Evolutionary conservation across 1,284 basidiomycete genomes (phyloP).

Genomic region (Vanrija humicola): DNA sequence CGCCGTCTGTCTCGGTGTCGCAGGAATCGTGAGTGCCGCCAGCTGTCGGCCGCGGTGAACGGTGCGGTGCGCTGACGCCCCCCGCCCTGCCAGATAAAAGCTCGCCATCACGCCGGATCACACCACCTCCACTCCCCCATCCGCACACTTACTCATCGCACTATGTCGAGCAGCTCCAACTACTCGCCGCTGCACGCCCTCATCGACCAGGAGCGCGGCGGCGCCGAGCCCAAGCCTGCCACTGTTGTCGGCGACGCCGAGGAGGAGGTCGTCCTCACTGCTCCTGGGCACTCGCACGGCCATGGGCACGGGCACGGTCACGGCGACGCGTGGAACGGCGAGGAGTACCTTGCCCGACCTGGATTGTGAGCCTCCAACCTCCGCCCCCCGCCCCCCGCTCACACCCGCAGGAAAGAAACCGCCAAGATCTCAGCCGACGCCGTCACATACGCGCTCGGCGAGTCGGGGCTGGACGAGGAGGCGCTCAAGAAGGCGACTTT

Average conservation of each 20-base stretch:
- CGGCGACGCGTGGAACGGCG: conserved; percentile 32
- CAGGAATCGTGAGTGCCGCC: too few relatives aligned
- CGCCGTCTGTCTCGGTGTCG: too few relatives aligned
- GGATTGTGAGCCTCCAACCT: conserved; percentile 32
- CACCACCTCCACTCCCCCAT: too few relatives aligned
- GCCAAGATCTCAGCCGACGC: conserved; percentile 22
- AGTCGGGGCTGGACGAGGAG: conserved; percentile 8
- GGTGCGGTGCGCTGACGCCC: too few relatives aligned
- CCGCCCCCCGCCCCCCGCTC: background rate
- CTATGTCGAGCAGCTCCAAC: background rate
- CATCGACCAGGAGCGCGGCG: background rate
- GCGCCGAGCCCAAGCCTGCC: background rate
- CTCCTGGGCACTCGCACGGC: conserved; percentile 7
- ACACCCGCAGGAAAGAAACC: conserved; percentile 19
- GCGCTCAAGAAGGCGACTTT: conserved; percentile 17
- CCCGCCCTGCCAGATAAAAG: too few relatives aligned
- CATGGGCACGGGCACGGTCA: conserved; percentile 13
- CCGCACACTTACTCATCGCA: too few relatives aligned
- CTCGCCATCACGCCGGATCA: too few relatives aligned
- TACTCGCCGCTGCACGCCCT: background rate
- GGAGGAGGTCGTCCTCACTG: background rate
- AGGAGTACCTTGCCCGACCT: conserved; percentile 28
- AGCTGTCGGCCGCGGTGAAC: too few relatives aligned
- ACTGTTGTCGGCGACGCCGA: background rate
- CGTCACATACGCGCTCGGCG: conserved; percentile 18